A percentile compares a stretch with the other conserved stretches of the same genome.
phyloP scores from a whole-genome alignment of 257 asterid species.

The Solanum peruvianum region DNA sequence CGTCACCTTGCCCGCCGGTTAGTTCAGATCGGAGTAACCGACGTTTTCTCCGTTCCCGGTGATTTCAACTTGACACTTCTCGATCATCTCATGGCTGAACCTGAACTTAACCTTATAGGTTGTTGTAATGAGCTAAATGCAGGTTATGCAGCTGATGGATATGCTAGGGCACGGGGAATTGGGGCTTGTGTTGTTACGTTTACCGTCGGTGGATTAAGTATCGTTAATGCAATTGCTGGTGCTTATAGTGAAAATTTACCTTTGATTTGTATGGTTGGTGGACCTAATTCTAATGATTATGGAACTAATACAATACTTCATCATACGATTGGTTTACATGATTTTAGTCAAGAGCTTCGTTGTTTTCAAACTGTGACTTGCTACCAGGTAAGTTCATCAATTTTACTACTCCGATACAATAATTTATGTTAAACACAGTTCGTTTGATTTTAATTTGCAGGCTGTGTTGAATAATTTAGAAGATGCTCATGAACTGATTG shows the following conservation, averaged over 20 bases:
- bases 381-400: conserved; percentile 32
- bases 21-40: conserved; percentile 53
- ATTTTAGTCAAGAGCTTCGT: conserved; percentile 75
- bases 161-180: conserved; percentile 77
- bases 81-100: conserved; percentile 66
- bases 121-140: conserved; percentile 92
- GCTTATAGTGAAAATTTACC: conserved; percentile 87
- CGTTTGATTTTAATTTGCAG: conserved; percentile 7
- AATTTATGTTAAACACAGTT: not conserved
- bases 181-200: conserved; percentile 85
- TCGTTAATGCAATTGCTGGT: conserved; percentile 77
- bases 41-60: conserved; percentile 73
- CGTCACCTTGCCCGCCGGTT: conserved; percentile 88
- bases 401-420: not conserved
- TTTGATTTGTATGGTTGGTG: conserved; percentile 70
- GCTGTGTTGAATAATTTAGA: conserved; percentile 78
- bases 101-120: conserved; percentile 61
- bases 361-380: conserved; percentile 85
- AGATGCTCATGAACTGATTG: conserved; percentile 78
- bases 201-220: conserved; percentile 77
- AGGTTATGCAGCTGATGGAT: conserved; percentile 83
- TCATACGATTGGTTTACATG: conserved; percentile 78
- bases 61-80: conserved; percentile 67
- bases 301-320: conserved; percentile 68
- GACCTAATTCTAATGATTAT: conserved; percentile 73